Base-by-base conservation (phyloP, 176 grass and related monocot genomes). In the Calamus simplicifolius region DNA sequence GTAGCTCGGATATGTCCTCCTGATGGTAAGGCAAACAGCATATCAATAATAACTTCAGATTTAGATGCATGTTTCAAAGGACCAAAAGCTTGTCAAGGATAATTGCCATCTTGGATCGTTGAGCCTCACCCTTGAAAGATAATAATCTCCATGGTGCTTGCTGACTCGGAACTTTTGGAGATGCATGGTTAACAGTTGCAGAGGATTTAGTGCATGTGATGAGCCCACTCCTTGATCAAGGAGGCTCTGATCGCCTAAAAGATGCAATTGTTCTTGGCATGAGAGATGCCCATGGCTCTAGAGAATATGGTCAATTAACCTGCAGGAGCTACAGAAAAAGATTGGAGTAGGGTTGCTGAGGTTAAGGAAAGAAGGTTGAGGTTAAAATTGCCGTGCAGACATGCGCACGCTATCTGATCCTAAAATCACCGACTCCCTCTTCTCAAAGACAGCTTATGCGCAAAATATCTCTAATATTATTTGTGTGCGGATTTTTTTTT, bases 201-300 rank as follows among this genome's bases (percentile, higher is more conserved):
- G 78, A 82, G 2, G 82, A 86, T 54, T 71, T 82, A 2, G 76
- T 85, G 79, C 87, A 85, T 38, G 71, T 25, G 25, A 82, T 80
- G 75, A 75, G 82, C 0, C 64, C 67, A 14, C 82, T 74, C 71
- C 59, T 82, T 4, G 71, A 79, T 54, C 79, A 90, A 68, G 87
- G 87, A 1, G 87, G 82, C 16, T 62, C 67, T 0, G 23, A 68
- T 1, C 50, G 63, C 4, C 50, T 85, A 0, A 79, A 90, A 54
- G 75, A 85, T 21, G 68, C 63, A 0, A 0, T 90, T 6, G 82
- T 85, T 5, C 53, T 82, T 25, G 67, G 31, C 68, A 8, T 50
- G 61, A 0, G 61, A 13, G n/a, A 66, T 72, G 23, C 62, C 84
- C 4, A 16, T 18, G 2, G 61, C 21, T 23, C 21, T 23, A 1